A percentile compares a stretch with the other conserved stretches of the same genome.
Evolutionary conservation across 2,329 filamentous ascomycete genomes (phyloP).

Genomic region (Pestalotiopsis fici): DNA sequence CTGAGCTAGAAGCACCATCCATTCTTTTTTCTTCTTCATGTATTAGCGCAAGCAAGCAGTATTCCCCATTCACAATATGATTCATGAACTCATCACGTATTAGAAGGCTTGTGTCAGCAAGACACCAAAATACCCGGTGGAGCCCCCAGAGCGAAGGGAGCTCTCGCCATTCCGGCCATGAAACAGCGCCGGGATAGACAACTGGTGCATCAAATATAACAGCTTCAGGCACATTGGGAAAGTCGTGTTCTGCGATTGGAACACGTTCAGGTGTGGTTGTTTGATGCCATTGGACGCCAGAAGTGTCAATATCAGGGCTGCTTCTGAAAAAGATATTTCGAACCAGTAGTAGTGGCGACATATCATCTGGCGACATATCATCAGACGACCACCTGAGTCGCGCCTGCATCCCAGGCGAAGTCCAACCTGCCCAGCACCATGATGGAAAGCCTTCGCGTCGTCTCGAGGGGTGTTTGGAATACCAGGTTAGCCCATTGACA

Average conservation of each 20-base stretch:
- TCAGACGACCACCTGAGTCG: too few relatives aligned
- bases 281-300: background rate
- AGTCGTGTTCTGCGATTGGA: background rate
- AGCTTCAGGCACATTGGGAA: background rate
- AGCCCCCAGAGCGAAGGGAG: background rate
- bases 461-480: background rate
- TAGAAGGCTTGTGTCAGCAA: background rate
- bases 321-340: background rate
- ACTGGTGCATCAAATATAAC: background rate
- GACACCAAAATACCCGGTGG: background rate
- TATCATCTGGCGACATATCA: too few relatives aligned
- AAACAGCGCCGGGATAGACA: background rate
- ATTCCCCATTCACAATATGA: background rate
- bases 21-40: background rate
- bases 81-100: background rate
- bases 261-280: background rate
- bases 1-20: too few relatives aligned
- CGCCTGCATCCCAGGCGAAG: too few relatives aligned
- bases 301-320: background rate
- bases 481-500: background rate
- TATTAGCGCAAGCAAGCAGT: background rate
- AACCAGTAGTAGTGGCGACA: too few relatives aligned
- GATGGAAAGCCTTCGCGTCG: background rate
- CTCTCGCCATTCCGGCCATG: background rate
- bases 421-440: background rate